These are phyloP conservation scores for Setaria italica DNA, from an alignment of 202 grass and related monocot genomes.

Conservation along the genomic window DNA sequence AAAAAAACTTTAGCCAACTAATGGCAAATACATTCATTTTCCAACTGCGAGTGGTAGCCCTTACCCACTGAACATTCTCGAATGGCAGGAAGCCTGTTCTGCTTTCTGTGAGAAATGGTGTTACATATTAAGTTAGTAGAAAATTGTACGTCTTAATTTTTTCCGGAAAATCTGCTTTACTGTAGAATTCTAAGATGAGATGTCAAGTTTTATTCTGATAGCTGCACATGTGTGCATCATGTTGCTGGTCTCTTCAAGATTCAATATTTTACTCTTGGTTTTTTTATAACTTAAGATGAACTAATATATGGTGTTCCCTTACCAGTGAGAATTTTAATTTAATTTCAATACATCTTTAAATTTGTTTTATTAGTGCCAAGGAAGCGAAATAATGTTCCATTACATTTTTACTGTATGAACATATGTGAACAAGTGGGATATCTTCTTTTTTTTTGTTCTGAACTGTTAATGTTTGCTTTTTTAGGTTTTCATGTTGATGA, in stretches of 20 bases:
- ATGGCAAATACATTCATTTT: too few relatives aligned
- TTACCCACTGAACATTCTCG: too few relatives aligned
- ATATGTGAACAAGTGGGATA: not conserved
- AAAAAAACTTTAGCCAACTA: too few relatives aligned
- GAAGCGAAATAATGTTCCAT: slow-evolving; percentile 29
- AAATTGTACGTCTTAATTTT: not conserved
- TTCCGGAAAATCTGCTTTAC: not conserved
- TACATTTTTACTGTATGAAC: slow-evolving; percentile 15
- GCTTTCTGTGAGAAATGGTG: not conserved
- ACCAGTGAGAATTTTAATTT: slow-evolving; percentile 10
- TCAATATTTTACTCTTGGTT: slow-evolving; percentile 11
- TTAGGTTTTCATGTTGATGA: slow-evolving; percentile 99
- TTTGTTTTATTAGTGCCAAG: slow-evolving; percentile 5
- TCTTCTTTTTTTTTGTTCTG: slow-evolving; percentile 42
- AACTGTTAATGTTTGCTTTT: slow-evolving; percentile 24
- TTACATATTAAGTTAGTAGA: not conserved
- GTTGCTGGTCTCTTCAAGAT: not conserved
- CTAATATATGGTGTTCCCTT: slow-evolving; percentile 4
- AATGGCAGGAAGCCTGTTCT: not conserved
- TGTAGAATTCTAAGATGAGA: not conserved
- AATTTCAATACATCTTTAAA: not conserved
- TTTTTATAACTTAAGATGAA: slow-evolving; percentile 34
- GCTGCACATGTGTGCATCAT: not conserved
- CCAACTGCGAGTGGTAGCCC: too few relatives aligned
- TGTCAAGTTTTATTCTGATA: not conserved